A percentile compares a stretch with the other conserved stretches of the same genome.
These are phyloP conservation scores for Gamsiella multidivaricata DNA, from an alignment of 192 early-diverging fungal genomes.

Conservation along the genomic window DNA sequence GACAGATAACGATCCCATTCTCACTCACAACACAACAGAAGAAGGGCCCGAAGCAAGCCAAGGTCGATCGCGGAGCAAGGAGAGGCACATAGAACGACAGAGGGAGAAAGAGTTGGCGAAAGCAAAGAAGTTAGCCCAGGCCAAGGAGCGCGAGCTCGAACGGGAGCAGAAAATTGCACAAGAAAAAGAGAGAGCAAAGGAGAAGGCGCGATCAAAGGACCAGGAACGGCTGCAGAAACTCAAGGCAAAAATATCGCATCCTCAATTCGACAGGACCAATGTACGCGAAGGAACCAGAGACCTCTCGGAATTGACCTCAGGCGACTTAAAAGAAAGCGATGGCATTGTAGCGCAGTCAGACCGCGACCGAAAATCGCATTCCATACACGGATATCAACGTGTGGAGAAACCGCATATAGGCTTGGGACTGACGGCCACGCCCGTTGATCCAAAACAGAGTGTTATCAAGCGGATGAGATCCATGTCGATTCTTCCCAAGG, in stretches of 20 bases:
- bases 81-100: conserved; percentile 16
- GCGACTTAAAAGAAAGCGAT: not conserved
- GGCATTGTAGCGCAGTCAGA: not conserved
- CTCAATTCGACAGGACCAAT: conserved; percentile 21
- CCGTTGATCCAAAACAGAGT: conserved; percentile 13
- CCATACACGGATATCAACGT: conserved; percentile 16
- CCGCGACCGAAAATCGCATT: conserved; percentile 5
- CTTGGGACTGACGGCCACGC: not conserved
- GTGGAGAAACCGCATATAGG: conserved; percentile 11
- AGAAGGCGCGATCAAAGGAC: conserved; percentile 33
- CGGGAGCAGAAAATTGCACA: too few relatives aligned
- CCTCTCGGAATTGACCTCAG: not conserved
- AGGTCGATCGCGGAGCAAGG: conserved; percentile 11
- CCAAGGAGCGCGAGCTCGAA: conserved; percentile 30
- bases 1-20: conserved; percentile 14
- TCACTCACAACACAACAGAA: not conserved
- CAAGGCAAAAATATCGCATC: conserved; percentile 31
- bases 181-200: conserved; percentile 29
- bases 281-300: conserved; percentile 9
- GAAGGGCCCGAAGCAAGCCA: not conserved
- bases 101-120: conserved; percentile 35
- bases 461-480: conserved; percentile 30
- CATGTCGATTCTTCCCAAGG: conserved; percentile 29
- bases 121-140: conserved; percentile 15
- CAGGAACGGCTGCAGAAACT: conserved; percentile 35